Base-by-base conservation (phyloP, 768 basidiomycete genomes). In the Calocera cornea region DNA sequence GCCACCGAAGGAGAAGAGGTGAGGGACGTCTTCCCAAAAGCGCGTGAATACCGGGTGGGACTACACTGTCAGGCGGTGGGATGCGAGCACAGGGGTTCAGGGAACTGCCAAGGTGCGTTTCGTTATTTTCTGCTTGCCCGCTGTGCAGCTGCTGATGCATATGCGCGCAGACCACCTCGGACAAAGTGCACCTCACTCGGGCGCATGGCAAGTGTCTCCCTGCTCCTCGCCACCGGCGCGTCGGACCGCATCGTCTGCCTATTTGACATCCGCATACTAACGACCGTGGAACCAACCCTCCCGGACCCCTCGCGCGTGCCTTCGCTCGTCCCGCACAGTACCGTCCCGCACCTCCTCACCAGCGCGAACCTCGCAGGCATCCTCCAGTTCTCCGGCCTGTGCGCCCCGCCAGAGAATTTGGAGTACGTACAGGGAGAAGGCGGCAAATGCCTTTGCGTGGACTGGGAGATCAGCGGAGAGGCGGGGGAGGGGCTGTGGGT, bases 21-120 rank as follows among this genome's bases (percentile, higher is more conserved):
- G 69, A 73, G 65, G 71, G 68, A 71, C 38, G 41, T 68, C 70
- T 11, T 71, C 71, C 12, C 70, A 16, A 67, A 80, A 73, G 87
- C 84, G 0, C 94, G 95, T 0, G 71, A 82, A 2, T 77, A 92
- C 87, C 73, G 90, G 91, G 0, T 91, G 92, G 73, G 95, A 97
- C 76, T 95, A 94, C 29, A 92, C 92, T 0, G 85, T 97, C 2
- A 81, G 92, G 27, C 79, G 82, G 1, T 99, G 95, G 95, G 92
- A 97, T 73, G 80, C 88, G 2, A 88, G 91, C 71, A 82, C 79
- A 41, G 92, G 89, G 19, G 70, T 70, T 10, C 72, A 75, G 60
- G 71, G 69, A 8, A 71, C 75, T 0, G 68, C 74, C 34, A 78
- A 78, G 73, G 78, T 78, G 64, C 70, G 77, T 70, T 27, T 16